Evolutionary conservation across 2,329 filamentous ascomycete species (phyloP), one percentile per base, ranked within the genome.

Genomic region (Purpureocillium lavendulum): DNA sequence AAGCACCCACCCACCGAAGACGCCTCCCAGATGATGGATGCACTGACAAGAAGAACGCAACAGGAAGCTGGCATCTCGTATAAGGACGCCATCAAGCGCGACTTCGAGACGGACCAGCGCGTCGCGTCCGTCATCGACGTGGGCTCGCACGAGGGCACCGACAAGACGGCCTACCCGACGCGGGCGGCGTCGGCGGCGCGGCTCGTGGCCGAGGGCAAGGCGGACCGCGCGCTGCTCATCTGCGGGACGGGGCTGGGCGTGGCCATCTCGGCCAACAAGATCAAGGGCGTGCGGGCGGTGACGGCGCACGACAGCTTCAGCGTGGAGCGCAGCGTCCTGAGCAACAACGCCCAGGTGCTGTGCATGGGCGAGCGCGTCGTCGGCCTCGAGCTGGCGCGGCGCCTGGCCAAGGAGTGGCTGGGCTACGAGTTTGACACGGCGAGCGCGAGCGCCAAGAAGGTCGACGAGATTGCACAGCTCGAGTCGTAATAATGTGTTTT

Each of bases 241-340:
- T 94, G 87, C 65, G 87, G 87, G 3, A 94, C 87, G 0, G 87
- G 87, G 0, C 73, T 94, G 7, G 87, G 87, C 15, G 87, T 94
- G 7, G 87, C 87, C 51, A 94, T 94, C 57, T 68, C 77, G n/a
- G 87, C 87, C 49, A 94, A 94, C 71, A 94, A 94, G 62, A 79
- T 94, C 47, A 82, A 80, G 41, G 87, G 87, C 6, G 78, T 94
- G 45, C 71, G 87, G 17, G 87, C 87, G n/a, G 87, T 94, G 14
- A 94, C 87, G 5, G 87, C 87, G 1, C 87, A 94, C 59, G 87
- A 94, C 58, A 82, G 80, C 49, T 94, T 89, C 68, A 82, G 75
- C 40, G 85, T 94, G 6, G 87, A 94, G 71, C 68, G 86, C 36
- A 80, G 83, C 15, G 75, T 94, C 10, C 64, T 90, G 53, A 87